Percentiles rank a stretch among this genome's conserved stretches.
These are phyloP conservation scores for Candida neerlandica DNA, from an alignment of 1,139 yeast species.

Conservation along the genomic window DNA sequence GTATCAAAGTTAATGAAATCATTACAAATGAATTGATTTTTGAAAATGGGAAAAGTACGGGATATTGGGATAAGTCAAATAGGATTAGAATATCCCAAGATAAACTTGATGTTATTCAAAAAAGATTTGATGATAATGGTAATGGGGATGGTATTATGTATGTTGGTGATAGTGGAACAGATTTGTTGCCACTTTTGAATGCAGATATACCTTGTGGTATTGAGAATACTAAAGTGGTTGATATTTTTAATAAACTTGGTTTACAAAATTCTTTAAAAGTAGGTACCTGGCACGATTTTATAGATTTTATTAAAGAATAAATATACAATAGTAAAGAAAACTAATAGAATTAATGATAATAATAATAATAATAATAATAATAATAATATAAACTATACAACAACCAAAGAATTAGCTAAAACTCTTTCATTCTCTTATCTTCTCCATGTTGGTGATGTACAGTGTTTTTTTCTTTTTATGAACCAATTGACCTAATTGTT, in stretches of 20 bases:
- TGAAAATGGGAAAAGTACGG: conserved; percentile 34
- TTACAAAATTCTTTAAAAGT: conserved; percentile 5
- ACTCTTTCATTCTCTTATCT: conserved; percentile 19
- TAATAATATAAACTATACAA: not conserved
- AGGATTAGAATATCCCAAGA: conserved; percentile 59
- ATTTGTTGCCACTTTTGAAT: conserved; percentile 53
- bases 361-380: not conserved
- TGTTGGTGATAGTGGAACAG: conserved; percentile 71
- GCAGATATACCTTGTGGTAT: conserved; percentile 55
- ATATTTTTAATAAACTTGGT: conserved; percentile 2
- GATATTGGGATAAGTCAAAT: conserved; percentile 30
- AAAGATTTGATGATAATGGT: conserved; percentile 5
- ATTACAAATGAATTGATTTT: conserved; percentile 55
- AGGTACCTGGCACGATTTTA: conserved; percentile 17
- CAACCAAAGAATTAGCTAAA: not conserved
- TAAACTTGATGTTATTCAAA: conserved; percentile 38
- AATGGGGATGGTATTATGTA: conserved; percentile 33
- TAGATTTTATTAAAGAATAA: conserved; percentile 8
- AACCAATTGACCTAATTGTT: too few relatives aligned
- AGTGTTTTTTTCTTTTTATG: too few relatives aligned
- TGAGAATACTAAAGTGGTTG: conserved; percentile 24
- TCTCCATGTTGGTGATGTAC: conserved; percentile 39
- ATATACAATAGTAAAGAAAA: not conserved
- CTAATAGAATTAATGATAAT: too few relatives aligned
- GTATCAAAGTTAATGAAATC: conserved; percentile 28